A percentile compares a stretch with the other conserved stretches of the same genome.
Evolutionary conservation across 2,329 filamentous ascomycete species (phyloP).

Genomic region (Immersiporthe knoxdaviesiana): DNA sequence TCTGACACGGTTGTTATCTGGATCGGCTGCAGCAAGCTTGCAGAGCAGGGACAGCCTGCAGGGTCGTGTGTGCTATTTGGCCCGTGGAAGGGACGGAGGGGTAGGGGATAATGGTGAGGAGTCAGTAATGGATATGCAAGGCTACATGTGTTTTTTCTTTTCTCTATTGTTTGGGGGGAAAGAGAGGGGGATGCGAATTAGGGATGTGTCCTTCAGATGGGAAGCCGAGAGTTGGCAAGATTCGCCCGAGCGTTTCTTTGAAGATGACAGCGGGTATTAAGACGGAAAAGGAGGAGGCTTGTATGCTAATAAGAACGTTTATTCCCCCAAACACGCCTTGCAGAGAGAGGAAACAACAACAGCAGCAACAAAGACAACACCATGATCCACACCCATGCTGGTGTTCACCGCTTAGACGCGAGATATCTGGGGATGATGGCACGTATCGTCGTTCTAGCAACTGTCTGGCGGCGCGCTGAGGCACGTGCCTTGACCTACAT

Average conservation of each 20-base stretch:
- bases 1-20: not conserved
- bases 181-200: not conserved
- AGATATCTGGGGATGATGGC: not conserved
- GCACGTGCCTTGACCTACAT: not conserved
- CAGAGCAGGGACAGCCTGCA: not conserved
- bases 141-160: not conserved
- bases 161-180: not conserved
- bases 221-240: not conserved
- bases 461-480: not conserved
- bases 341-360: not conserved
- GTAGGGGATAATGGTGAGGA: not conserved
- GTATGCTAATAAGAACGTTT: constrained; percentile 10
- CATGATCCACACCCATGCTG: not conserved
- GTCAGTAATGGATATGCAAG: not conserved
- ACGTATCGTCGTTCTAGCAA: not conserved
- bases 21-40: not conserved
- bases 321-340: not conserved
- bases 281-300: not conserved
- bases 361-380: not conserved
- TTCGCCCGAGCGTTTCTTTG: not conserved
- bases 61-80: not conserved
- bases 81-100: not conserved
- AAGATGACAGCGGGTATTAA: not conserved
- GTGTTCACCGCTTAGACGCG: not conserved
- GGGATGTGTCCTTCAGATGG: not conserved